Evolutionary conservation across 306 rosid species (phyloP).

Genomic region (Oxytropis ochrocephala): DNA sequence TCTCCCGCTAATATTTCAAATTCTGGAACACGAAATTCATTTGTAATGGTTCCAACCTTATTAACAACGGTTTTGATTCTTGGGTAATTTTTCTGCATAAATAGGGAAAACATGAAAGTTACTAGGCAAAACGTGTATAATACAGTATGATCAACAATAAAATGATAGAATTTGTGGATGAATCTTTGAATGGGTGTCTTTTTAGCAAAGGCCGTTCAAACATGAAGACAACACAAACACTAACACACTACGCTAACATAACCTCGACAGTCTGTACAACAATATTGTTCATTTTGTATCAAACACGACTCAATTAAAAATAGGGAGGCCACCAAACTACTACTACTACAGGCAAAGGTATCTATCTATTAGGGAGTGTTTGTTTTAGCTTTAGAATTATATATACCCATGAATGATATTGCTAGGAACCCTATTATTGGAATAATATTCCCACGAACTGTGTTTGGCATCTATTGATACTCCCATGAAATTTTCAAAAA

Average conservation of each 20-base stretch:
- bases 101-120: background rate
- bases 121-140: slow-evolving; percentile 5
- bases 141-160: background rate
- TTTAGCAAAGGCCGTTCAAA: background rate
- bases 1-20: slow-evolving; percentile 85
- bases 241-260: background rate
- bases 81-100: slow-evolving; percentile 82
- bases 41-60: slow-evolving; percentile 84
- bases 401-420: too few relatives aligned
- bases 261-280: background rate
- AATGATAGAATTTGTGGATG: slow-evolving; percentile 1
- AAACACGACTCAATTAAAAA: background rate
- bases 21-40: slow-evolving; percentile 88
- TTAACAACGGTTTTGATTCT: slow-evolving; percentile 86
- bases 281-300: background rate
- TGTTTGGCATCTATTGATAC: too few relatives aligned
- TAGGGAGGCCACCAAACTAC: too few relatives aligned
- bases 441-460: too few relatives aligned
- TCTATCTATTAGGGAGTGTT: too few relatives aligned
- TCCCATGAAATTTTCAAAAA: too few relatives aligned
- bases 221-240: background rate
- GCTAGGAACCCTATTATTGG: too few relatives aligned
- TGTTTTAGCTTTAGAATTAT: too few relatives aligned
- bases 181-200: slow-evolving; percentile 8
- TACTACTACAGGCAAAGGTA: too few relatives aligned